Base-by-base conservation (phyloP, 768 basidiomycete genomes). In the Mycena leptocephala region DNA sequence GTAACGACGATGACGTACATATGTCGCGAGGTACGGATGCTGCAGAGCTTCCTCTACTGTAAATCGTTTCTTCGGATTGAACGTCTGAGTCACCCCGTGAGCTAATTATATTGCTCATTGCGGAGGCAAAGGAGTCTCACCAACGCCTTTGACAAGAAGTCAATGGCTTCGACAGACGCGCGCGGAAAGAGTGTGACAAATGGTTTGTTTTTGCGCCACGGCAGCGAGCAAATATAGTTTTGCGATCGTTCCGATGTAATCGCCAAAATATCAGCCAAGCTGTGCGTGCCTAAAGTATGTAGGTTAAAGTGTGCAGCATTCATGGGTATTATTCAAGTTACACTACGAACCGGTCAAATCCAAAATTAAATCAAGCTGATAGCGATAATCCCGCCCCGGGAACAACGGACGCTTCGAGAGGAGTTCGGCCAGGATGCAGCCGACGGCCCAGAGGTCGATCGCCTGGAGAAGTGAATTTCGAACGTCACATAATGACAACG, bases 191-290 rank as follows among this genome's bases (percentile, higher is more conserved):
- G 81, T 20, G 90, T 87, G 48, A 90, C 84, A 83, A 97, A 96
- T 18, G 93, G 87, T 58, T 90, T 88, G 80, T 90, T 91, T 85
- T 94, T 96, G 78, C 94, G 91, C 81, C 97, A 96, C 55, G 95
- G 96, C 73, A 97, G 87, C 8, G 94, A 93, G 56, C 96, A 93
- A 80, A 98, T 93, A 85, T 97, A 97, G 80, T 97, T 95, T 70
- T 95, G 91, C 67, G 95, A 96, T 61, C 96, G 89, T 59, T 93
- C 90, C 7, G 94, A 95, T 2, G 95, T 96, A 83, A 97, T 97
- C 43, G 95, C 92, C 85, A 97, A 95, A 83, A 96, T 97, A 82
- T 97, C 97, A 76, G 97, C 96, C 59, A 97, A 88, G 43, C 93
- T 94, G 0, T 96, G 96, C 1, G 96, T 98, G 58, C 93, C 91